Evolutionary conservation across 306 rosid genomes (phyloP), one percentile per base, ranked within the genome.

Genomic region (Fragaria nilgerrensis): DNA sequence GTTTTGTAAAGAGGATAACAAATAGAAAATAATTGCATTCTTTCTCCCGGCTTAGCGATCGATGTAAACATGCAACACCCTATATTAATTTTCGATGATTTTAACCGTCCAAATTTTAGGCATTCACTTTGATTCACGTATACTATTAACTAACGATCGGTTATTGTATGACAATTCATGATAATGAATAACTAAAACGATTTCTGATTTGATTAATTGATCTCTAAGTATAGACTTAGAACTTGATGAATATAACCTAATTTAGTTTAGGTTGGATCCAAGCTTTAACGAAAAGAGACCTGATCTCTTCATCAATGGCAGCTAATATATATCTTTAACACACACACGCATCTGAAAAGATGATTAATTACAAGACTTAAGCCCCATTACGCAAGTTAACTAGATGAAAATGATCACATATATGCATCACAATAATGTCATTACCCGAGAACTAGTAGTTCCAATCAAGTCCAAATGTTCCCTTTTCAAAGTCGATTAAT

Each of bases 401-500:
- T 12, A 44, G 56, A 25, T 25, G 27, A 8, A 70, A 70, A 47
- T 29, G 17, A n/a, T 4, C 2, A 50, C 45, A 11, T 9, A 43
- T 9, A 43, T 50, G 39, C 64, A 50, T 34, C 12, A 34, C 10
- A 70, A 20, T 55, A n/a, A 2, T 20, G 1, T 25, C 19, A 37
- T 10, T 16, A 20, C 49, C 9, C 3, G 62, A 32, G 11, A 50
- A 19, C 17, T 5, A 0, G 9, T 5, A 0, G 9, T 8, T 41
- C 7, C 9, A 41, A 53, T 29, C 5, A 72, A 50, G 13, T 6
- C 44, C 10, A 41, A 15, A 27, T 12, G 7, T 11, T 17, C 17
- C 19, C 52, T 34, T 50, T 41, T 22, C 34, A 32, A 36, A 47
- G 75, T 29, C 72, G 36, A 73, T 41, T 39, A 66, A 73, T 73